Conservation (phyloP, 176 grass and related monocot genomes). For the Areca catechu region DNA sequence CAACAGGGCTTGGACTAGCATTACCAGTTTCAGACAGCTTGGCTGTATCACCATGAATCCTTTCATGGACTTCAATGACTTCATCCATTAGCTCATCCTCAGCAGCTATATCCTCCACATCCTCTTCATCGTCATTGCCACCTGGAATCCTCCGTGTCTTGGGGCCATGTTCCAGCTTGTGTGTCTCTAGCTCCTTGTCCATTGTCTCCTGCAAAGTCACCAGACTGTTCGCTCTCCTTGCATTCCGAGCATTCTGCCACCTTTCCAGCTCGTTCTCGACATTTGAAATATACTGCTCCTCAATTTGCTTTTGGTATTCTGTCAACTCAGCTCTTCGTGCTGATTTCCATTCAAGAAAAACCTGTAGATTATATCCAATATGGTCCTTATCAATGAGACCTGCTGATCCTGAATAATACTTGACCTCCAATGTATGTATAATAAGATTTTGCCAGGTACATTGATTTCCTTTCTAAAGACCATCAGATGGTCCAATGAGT, state of each 20-base stretch:
- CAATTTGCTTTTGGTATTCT: slow-evolving; percentile 73
- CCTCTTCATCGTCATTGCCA: slow-evolving; percentile 66
- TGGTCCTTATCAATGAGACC: no score
- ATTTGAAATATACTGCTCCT: slow-evolving; percentile 75
- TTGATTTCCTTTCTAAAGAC: no score
- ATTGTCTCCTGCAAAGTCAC: slow-evolving; percentile 75
- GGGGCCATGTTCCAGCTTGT: slow-evolving; percentile 77
- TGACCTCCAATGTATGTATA: no score
- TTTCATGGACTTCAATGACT: slow-evolving; percentile 50
- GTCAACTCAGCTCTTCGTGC: slow-evolving; percentile 55
- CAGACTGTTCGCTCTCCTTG: slow-evolving; percentile 31
- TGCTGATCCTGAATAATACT: no score
- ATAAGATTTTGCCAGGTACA: no score
- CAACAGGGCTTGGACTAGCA: slow-evolving; percentile 15
- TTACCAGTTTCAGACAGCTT: slow-evolving; percentile 35
- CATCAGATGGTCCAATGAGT: no score
- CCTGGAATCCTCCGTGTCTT: slow-evolving; percentile 63
- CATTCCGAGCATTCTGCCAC: slow-evolving; percentile 71
- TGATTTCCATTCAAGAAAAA: slow-evolving; percentile 74
- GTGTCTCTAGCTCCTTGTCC: slow-evolving; percentile 90
- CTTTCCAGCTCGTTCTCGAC: slow-evolving; percentile 78
- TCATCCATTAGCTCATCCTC: slow-evolving; percentile 95
- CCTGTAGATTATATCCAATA: slow-evolving; percentile 18
- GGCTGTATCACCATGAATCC: slow-evolving; percentile 33
- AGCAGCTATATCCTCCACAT: slow-evolving; percentile 58